Conservation (phyloP, 139 green algal species). For the Chlorella sp. region DNA sequence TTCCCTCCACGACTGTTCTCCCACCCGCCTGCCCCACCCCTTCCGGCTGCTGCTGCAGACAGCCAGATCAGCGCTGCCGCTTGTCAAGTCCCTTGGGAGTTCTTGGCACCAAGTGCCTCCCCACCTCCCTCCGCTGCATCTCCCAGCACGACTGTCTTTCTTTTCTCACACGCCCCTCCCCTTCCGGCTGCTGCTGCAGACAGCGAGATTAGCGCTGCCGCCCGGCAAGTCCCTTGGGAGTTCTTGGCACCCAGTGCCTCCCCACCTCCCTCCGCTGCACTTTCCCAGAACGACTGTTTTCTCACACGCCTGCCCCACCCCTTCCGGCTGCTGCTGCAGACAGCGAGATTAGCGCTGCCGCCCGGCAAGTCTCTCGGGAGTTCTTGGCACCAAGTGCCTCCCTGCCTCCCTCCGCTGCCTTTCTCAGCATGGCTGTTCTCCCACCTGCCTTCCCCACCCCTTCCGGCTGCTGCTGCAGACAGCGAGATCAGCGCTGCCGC, state of each 20-base stretch:
- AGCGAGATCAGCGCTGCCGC: conserved; percentile 24
- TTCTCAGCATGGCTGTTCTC: background rate
- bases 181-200: background rate
- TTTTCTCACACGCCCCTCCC: too few relatives aligned
- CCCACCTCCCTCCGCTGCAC: too few relatives aligned
- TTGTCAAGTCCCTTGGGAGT: background rate
- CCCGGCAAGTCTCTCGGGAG: too few relatives aligned
- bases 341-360: too few relatives aligned
- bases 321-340: background rate
- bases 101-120: background rate
- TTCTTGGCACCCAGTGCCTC: background rate
- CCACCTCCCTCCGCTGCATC: too few relatives aligned
- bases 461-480: background rate
- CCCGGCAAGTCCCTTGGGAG: background rate
- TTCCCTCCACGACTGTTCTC: background rate
- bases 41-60: background rate
- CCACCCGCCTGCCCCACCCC: too few relatives aligned
- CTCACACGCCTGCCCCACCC: too few relatives aligned
- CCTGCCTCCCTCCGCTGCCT: background rate
- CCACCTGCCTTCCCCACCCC: background rate
- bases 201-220: conserved; percentile 20
- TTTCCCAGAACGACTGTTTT: too few relatives aligned
- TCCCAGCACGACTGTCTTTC: too few relatives aligned
- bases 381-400: too few relatives aligned
- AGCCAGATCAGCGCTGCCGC: conserved; percentile 22